Evolutionary conservation across 148 eudicot species (phyloP).

Genomic region (Agrostemma githago): DNA sequence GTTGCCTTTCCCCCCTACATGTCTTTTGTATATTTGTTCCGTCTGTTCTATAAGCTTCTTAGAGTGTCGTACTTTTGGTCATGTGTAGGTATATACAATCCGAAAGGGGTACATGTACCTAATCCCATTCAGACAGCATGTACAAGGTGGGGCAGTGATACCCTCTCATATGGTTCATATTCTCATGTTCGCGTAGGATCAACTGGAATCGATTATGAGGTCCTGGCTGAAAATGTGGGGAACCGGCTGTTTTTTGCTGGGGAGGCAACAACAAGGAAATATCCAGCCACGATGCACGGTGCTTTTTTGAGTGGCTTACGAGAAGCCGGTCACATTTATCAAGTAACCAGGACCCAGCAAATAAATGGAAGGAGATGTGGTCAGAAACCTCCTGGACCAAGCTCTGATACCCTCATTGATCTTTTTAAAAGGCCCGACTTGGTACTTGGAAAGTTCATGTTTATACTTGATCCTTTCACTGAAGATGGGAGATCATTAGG

Average conservation of each 20-base stretch:
- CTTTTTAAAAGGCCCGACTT: constrained; percentile 73
- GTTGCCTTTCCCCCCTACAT: background rate
- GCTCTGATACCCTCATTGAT: constrained; percentile 38
- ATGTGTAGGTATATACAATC: constrained; percentile 69
- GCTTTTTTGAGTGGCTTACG: constrained; percentile 83
- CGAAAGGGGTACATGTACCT: constrained; percentile 74
- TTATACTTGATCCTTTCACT: constrained; percentile 52
- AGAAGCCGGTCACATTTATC: constrained; percentile 73
- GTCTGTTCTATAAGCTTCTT: background rate
- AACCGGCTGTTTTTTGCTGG: constrained; percentile 75
- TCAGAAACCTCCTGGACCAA: constrained; percentile 40
- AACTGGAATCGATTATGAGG: constrained; percentile 76
- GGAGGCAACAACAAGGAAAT: constrained; percentile 74
- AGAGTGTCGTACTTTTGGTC: constrained; percentile 8
- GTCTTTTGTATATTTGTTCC: background rate
- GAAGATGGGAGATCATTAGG: constrained; percentile 53
- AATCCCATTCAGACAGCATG: constrained; percentile 75
- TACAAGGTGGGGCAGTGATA: constrained; percentile 87
- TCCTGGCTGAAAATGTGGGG: constrained; percentile 70
- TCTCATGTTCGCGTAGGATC: constrained; percentile 77
- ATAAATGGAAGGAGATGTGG: constrained; percentile 35
- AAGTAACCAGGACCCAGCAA: constrained; percentile 36
- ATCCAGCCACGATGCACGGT: constrained; percentile 97
- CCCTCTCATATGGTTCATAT: constrained; percentile 80
- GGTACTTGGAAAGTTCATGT: constrained; percentile 52